These are phyloP conservation scores for Vitis rotundifolia DNA, from an alignment of 164 flowering plant species.

Conservation along the genomic window DNA sequence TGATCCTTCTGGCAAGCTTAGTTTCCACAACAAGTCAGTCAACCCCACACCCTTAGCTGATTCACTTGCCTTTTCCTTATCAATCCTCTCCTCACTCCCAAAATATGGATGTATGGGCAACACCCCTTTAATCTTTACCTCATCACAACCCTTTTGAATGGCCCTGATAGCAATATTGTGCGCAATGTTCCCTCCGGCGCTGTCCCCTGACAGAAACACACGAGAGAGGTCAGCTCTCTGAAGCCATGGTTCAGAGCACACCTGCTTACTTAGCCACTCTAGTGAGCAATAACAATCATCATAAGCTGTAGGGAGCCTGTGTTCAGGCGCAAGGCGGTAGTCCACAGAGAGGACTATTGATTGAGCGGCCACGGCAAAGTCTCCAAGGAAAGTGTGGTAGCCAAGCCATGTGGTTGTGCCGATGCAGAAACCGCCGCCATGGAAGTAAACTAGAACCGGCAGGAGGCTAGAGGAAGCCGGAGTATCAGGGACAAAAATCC, in stretches of 20 bases:
- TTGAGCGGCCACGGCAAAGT: constrained; percentile 40
- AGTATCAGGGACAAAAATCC: constrained; percentile 57
- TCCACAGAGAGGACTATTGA: constrained; percentile 65
- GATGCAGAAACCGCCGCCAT: constrained; percentile 94
- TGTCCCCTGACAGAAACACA: constrained; percentile 81
- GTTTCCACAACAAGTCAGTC: constrained; percentile 73
- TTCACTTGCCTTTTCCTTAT: constrained; percentile 38
- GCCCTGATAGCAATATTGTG: constrained; percentile 57
- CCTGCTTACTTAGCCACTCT: constrained; percentile 47
- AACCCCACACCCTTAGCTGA: constrained; percentile 26
- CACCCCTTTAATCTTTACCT: constrained; percentile 36
- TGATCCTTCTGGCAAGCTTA: constrained; percentile 66
- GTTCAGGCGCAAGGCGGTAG: constrained; percentile 82
- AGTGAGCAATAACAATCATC: constrained; percentile 61
- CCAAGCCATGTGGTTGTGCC: constrained; percentile 86
- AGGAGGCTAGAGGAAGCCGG: constrained; percentile 11
- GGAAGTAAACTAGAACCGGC: constrained; percentile 71
- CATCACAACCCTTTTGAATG: neutral
- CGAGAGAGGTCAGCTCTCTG: constrained; percentile 51
- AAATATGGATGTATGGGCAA: constrained; percentile 68
- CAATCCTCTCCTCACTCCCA: constrained; percentile 58
- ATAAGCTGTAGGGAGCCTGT: constrained; percentile 68
- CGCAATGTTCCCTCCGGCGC: constrained; percentile 83
- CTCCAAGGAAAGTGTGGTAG: constrained; percentile 69
- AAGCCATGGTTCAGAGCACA: constrained; percentile 50